phyloP scores from a whole-genome alignment of 192 early-diverging fungal genomes.

The Backusella tarrabulga region DNA sequence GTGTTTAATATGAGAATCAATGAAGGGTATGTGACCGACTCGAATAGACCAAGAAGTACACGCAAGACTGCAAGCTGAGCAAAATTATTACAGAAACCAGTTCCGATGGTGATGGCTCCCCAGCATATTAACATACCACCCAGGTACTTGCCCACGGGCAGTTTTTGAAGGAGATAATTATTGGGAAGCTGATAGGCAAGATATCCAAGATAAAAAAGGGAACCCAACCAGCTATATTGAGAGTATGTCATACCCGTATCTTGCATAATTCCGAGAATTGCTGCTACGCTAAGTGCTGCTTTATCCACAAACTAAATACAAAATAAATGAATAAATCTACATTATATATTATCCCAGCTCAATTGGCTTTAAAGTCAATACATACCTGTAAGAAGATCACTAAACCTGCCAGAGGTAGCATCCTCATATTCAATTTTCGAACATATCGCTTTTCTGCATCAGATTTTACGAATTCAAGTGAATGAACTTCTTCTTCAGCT shows the following conservation, averaged over 20 bases:
- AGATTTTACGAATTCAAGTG: not conserved
- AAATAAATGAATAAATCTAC: not conserved
- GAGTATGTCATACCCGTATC: slow-evolving; percentile 4
- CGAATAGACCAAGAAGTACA: slow-evolving; percentile 21
- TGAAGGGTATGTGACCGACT: slow-evolving; percentile 8
- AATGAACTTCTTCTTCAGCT: not conserved
- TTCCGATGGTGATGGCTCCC: slow-evolving; percentile 1
- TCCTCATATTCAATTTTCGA: slow-evolving; percentile 7
- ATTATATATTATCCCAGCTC: not conserved
- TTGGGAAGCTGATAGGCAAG: slow-evolving; percentile 11
- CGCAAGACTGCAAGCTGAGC: slow-evolving; percentile 15
- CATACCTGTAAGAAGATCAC: slow-evolving; percentile 20
- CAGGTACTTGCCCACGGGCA: slow-evolving; percentile 9
- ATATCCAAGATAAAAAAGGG: slow-evolving; percentile 23
- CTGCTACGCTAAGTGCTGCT: not conserved
- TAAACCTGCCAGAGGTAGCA: slow-evolving; percentile 15
- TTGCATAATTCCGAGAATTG: slow-evolving; percentile 17
- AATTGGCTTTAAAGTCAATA: not conserved
- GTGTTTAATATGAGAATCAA: slow-evolving; percentile 14
- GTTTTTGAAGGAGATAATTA: slow-evolving; percentile 14
- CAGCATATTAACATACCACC: not conserved
- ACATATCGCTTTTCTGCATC: slow-evolving; percentile 16
- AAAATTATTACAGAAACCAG: slow-evolving; percentile 9
- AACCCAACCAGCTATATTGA: slow-evolving; percentile 12
- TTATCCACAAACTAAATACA: slow-evolving; percentile 20